These are phyloP conservation scores for Diplodia scrobiculata DNA, from an alignment of 2,329 filamentous ascomycete genomes.

Conservation along the genomic window DNA sequence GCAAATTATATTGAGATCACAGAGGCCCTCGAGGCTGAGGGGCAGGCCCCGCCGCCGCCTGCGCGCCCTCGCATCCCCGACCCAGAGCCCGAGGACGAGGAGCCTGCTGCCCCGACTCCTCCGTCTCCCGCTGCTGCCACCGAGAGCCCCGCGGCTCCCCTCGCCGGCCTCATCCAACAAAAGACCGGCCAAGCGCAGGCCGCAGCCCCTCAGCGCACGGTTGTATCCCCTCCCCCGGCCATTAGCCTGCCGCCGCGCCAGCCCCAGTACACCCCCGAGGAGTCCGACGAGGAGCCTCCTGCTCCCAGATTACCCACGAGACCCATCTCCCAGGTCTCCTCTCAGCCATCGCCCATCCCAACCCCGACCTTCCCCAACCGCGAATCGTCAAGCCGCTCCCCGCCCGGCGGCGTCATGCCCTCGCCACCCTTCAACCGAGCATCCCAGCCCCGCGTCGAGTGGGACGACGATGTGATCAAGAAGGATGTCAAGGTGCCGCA, in stretches of 20 bases:
- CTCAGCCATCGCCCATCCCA: constrained; percentile 51
- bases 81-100: constrained; percentile 49
- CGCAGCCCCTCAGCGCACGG: constrained; percentile 25
- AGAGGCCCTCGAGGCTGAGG: constrained; percentile 54
- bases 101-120: constrained; percentile 44
- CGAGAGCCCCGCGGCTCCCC: constrained; percentile 61
- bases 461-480: constrained; percentile 48
- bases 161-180: constrained; percentile 58
- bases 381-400: constrained; percentile 33
- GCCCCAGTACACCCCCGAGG: constrained; percentile 64
- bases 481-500: constrained; percentile 42
- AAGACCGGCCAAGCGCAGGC: constrained; percentile 70
- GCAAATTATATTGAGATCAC: constrained; percentile 89
- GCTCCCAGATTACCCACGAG: constrained; percentile 64
- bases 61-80: constrained; percentile 44
- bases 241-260: constrained; percentile 53
- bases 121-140: constrained; percentile 49
- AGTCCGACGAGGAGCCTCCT: constrained; percentile 66
- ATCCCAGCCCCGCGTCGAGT: constrained; percentile 44
- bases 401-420: constrained; percentile 47
- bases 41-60: constrained; percentile 45
- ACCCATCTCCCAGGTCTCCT: constrained; percentile 58
- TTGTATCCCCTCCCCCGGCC: constrained; percentile 51
- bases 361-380: constrained; percentile 41
- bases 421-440: constrained; percentile 53